phyloP scores from a whole-genome alignment of 352 stramenopile genomes.

The Phytophthora europaea region DNA sequence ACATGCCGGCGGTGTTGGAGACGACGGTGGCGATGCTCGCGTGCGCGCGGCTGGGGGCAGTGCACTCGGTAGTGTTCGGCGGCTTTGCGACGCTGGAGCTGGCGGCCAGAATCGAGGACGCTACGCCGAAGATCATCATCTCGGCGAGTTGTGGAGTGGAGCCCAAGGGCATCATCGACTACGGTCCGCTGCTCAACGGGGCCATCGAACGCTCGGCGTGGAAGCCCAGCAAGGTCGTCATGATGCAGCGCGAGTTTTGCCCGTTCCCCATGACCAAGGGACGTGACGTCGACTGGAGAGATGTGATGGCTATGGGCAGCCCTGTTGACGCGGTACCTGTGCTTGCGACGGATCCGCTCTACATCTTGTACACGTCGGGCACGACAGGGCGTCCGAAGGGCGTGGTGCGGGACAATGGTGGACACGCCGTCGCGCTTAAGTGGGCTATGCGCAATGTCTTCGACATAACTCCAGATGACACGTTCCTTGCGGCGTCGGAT shows the following conservation, averaged over 20 bases:
- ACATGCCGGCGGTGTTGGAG: constrained; percentile 98
- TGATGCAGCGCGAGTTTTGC: constrained; percentile 77
- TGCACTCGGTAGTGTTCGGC: constrained; percentile 94
- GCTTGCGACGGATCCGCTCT: constrained; percentile 71
- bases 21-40: constrained; percentile 97
- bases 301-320: constrained; percentile 51
- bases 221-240: constrained; percentile 70
- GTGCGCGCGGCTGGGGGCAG: constrained; percentile 95
- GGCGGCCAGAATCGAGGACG: constrained; percentile 86
- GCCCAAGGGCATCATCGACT: constrained; percentile 79
- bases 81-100: constrained; percentile 90
- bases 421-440: constrained; percentile 89
- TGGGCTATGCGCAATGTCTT: constrained; percentile 88
- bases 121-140: constrained; percentile 82
- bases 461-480: constrained; percentile 74
- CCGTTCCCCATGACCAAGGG: constrained; percentile 52
- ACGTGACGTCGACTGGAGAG: constrained; percentile 65
- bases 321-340: constrained; percentile 59
- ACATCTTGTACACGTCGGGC: constrained; percentile 86
- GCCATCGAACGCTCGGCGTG: constrained; percentile 70
- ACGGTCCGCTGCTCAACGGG: constrained; percentile 78
- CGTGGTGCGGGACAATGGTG: constrained; percentile 81
- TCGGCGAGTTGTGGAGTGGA: constrained; percentile 79
- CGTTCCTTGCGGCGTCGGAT: constrained; percentile 88
- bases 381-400: constrained; percentile 83